Evolutionary conservation across 768 basidiomycete species (phyloP).

Genomic region (Rhodotorula babjevae): DNA sequence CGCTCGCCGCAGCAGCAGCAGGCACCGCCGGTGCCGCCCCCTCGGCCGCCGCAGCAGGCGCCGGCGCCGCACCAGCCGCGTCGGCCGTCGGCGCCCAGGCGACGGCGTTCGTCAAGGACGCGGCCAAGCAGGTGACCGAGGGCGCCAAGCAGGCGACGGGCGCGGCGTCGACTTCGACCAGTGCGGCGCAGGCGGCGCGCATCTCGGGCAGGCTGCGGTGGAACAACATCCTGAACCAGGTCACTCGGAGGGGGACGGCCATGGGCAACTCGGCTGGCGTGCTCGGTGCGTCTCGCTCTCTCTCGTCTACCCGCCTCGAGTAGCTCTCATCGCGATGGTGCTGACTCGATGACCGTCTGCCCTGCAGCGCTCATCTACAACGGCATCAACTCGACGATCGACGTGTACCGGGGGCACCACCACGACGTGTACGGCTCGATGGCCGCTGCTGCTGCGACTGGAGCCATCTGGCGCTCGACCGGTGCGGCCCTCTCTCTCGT

Average conservation of each 20-base stretch:
- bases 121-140: slow-evolving; percentile 17
- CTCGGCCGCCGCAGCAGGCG: no score
- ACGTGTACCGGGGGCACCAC: slow-evolving; percentile 69
- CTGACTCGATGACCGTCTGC: background rate
- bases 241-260: slow-evolving; percentile 93
- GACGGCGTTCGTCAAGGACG: slow-evolving; percentile 28
- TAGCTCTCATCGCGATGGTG: no score
- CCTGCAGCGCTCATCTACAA: slow-evolving; percentile 86
- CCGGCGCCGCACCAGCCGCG: slow-evolving; percentile 17
- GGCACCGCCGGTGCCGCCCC: slow-evolving; percentile 13
- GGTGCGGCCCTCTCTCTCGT: slow-evolving; percentile 57
- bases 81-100: slow-evolving; percentile 39
- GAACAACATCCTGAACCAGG: slow-evolving; percentile 93
- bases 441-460: slow-evolving; percentile 83
- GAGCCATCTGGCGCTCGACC: slow-evolving; percentile 86
- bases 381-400: slow-evolving; percentile 88
- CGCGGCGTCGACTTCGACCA: background rate
- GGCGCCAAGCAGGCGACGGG: background rate
- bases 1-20: background rate
- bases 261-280: slow-evolving; percentile 98
- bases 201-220: slow-evolving; percentile 60
- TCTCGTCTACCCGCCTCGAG: no score
- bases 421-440: slow-evolving; percentile 90
- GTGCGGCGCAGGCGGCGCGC: slow-evolving; percentile 9
- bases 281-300: slow-evolving; percentile 63